Conservation (phyloP, 306 rosid species). For the Cucurbita moschata region DNA sequence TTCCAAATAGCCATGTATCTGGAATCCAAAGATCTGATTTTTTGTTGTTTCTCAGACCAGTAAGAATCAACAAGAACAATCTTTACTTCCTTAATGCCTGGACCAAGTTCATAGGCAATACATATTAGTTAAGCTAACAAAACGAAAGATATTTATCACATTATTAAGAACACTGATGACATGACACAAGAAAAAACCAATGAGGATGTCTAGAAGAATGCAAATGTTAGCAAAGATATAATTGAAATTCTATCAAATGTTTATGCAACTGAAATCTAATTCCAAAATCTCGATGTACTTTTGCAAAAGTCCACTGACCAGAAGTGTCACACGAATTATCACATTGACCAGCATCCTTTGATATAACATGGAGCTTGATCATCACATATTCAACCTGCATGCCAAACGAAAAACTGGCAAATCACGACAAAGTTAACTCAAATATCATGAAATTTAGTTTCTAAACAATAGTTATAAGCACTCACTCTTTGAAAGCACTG, state of each 20-base stretch:
- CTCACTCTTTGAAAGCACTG: constrained; percentile 57
- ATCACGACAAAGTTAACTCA: constrained; percentile 8
- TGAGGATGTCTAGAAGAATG: neutral
- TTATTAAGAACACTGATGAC: constrained; percentile 2
- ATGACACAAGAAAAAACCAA: neutral
- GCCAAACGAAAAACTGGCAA: constrained; percentile 17
- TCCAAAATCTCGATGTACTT: neutral
- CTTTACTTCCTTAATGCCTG: constrained; percentile 71
- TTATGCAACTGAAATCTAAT: neutral
- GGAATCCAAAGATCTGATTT: constrained; percentile 42
- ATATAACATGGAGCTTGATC: constrained; percentile 46
- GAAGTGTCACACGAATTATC: constrained; percentile 24
- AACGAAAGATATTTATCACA: neutral
- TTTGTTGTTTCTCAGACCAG: constrained; percentile 52
- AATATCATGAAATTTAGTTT: constrained; percentile 1
- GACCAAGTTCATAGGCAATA: constrained; percentile 12
- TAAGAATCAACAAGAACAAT: constrained; percentile 45
- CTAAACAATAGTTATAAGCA: constrained; percentile 7
- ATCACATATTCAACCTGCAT: constrained; percentile 44
- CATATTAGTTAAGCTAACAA: neutral
- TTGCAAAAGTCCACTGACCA: constrained; percentile 36
- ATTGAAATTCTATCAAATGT: neutral
- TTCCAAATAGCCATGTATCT: constrained; percentile 55
- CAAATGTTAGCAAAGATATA: neutral
- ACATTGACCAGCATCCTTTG: constrained; percentile 30